A percentile compares a stretch with the other conserved stretches of the same genome.
Conservation (phyloP, 2,329 filamentous ascomycete genomes). For the Byssothecium circinans region DNA sequence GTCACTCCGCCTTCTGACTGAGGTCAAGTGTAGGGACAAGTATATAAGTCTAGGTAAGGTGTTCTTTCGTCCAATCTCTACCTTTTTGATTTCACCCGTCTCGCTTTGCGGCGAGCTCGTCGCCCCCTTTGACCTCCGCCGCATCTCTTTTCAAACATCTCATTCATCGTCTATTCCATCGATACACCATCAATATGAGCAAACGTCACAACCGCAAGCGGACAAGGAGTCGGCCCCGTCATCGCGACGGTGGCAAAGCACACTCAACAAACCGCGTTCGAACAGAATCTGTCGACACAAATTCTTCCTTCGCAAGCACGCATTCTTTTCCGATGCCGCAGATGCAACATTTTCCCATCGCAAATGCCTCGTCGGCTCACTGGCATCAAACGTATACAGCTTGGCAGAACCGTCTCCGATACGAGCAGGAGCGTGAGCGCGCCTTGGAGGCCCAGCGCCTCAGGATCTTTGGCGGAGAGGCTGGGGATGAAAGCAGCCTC, state of each 20-base stretch:
- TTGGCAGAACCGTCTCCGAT: conserved; percentile 40
- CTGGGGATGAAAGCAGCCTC: conserved; percentile 46
- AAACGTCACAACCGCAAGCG: conserved; percentile 50
- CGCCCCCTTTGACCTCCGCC: conserved; percentile 14
- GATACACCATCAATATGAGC: conserved; percentile 34
- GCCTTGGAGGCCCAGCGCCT: conserved; percentile 41
- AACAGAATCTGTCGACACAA: conserved; percentile 35
- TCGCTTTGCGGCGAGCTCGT: conserved; percentile 33
- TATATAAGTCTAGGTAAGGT: conserved; percentile 32
- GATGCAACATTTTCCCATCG: conserved; percentile 15
- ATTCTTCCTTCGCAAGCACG: conserved; percentile 27
- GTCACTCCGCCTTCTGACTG: conserved; percentile 40
- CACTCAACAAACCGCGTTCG: conserved; percentile 32
- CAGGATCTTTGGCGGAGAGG: conserved; percentile 49
- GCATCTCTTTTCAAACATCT: background rate
- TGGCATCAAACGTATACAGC: conserved; percentile 43
- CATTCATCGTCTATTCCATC: background rate
- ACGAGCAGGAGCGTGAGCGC: conserved; percentile 31
- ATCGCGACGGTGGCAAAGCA: conserved; percentile 36
- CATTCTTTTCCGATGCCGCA: conserved; percentile 20
- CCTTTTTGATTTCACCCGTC: conserved; percentile 25
- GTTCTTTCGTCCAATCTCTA: conserved; percentile 11
- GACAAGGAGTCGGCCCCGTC: conserved; percentile 46
- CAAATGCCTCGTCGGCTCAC: conserved; percentile 25
- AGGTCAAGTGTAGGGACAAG: conserved; percentile 22